Percentiles rank a stretch among this genome's conserved stretches.
Evolutionary conservation across 495 filamentous ascomycete genomes (phyloP).

Genomic region (Apodospora peruviana): DNA sequence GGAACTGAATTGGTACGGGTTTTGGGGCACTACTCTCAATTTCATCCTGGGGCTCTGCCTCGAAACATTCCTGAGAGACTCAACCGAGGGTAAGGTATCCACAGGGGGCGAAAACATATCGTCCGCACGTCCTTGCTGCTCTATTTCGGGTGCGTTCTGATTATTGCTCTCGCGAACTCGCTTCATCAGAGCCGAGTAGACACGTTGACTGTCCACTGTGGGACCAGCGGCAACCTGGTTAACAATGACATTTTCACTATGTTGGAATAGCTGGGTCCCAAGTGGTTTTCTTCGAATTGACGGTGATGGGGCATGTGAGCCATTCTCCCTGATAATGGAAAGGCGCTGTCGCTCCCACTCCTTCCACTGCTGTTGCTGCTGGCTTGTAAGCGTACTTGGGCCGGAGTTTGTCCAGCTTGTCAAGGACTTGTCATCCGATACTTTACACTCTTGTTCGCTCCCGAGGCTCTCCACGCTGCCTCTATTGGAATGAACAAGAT

Average conservation of each 20-base stretch:
- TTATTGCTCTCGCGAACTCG: conserved; percentile 43
- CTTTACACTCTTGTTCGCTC: conserved; percentile 39
- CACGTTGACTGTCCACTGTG: conserved; percentile 54
- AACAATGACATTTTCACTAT: not conserved
- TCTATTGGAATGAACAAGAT: conserved; percentile 36
- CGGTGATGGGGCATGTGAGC: conserved; percentile 41
- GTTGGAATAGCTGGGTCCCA: conserved; percentile 12
- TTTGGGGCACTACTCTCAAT: too few species aligned
- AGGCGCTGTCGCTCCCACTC: conserved; percentile 53
- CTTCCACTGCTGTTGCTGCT: conserved; percentile 27
- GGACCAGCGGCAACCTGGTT: not conserved
- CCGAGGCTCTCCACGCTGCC: conserved; percentile 48
- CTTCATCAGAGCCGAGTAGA: conserved; percentile 72
- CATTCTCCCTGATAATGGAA: conserved; percentile 63
- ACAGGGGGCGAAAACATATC: not conserved
- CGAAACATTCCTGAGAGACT: too few species aligned
- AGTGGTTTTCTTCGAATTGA: conserved; percentile 22
- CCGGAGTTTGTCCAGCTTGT: conserved; percentile 71
- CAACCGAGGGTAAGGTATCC: not conserved
- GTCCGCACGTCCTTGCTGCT: conserved; percentile 19
- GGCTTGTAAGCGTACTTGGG: conserved; percentile 38
- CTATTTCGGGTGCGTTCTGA: conserved; percentile 18
- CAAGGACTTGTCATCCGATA: conserved; percentile 56
- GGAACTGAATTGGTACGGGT: too few species aligned
- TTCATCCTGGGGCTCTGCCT: too few species aligned